Conservation (phyloP, 352 stramenopile species). For the Elongisporangium senticosum region DNA sequence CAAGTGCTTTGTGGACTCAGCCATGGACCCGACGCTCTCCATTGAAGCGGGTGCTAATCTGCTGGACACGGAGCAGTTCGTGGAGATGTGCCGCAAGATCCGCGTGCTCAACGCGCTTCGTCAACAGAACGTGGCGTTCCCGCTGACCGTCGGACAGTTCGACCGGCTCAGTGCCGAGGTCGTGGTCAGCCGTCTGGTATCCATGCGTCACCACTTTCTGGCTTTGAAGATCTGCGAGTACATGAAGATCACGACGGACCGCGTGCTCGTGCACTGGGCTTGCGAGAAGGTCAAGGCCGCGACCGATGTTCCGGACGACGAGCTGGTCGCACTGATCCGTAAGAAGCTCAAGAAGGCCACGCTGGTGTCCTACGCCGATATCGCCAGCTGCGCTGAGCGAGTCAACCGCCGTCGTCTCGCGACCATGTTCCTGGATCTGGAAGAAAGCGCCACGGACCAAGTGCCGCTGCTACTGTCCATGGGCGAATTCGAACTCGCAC, state of each 20-base stretch:
- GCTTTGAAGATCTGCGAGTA: slow-evolving; percentile 91
- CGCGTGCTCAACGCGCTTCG: slow-evolving; percentile 88
- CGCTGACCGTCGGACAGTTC: slow-evolving; percentile 76
- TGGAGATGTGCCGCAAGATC: slow-evolving; percentile 86
- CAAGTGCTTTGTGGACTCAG: slow-evolving; percentile 83
- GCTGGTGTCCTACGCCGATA: slow-evolving; percentile 77
- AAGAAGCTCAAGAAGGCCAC: slow-evolving; percentile 81
- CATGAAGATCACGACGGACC: slow-evolving; percentile 81
- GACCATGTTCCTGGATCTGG: slow-evolving; percentile 88
- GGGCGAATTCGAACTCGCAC: slow-evolving; percentile 86
- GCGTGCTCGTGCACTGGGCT: slow-evolving; percentile 87
- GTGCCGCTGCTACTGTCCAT: slow-evolving; percentile 88
- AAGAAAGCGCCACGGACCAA: slow-evolving; percentile 84
- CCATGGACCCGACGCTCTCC: slow-evolving; percentile 30
- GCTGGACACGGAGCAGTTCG: slow-evolving; percentile 80
- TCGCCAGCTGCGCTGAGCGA: slow-evolving; percentile 75
- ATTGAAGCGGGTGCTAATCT: slow-evolving; percentile 16
- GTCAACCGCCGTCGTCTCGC: slow-evolving; percentile 79
- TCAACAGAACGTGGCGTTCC: slow-evolving; percentile 72
- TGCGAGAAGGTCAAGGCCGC: slow-evolving; percentile 85
- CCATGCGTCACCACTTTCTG: slow-evolving; percentile 83
- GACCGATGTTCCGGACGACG: slow-evolving; percentile 62
- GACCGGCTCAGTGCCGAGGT: slow-evolving; percentile 81
- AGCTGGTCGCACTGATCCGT: slow-evolving; percentile 76
- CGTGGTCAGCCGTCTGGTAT: slow-evolving; percentile 79